Evolutionary conservation across 2,329 filamentous ascomycete genomes (phyloP), one percentile per base, ranked within the genome.

Genomic region (Trichoderma brevicompactum): DNA sequence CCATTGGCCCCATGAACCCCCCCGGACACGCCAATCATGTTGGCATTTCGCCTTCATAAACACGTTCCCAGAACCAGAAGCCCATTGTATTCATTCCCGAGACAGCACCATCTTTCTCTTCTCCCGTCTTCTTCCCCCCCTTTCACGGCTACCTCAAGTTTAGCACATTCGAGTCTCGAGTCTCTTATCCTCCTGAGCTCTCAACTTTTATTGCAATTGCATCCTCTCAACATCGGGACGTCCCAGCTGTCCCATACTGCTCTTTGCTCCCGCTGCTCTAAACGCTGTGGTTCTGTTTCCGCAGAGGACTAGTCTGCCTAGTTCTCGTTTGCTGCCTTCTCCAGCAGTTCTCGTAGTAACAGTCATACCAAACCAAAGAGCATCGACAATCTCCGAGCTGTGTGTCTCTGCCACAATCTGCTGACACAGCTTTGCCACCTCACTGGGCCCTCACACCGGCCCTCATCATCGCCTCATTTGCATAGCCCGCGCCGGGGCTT

Each of bases 1-100:
- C 58, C 38, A 76, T 77, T 78, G 76, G 76, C 73, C 70, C 68
- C 70, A 65, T 68, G 69, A 67, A 53, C 68, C 68, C 73, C 34
- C 55, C 72, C 70, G 66, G 69, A 66, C 72, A 70, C 71, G 71
- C 76, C 76, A 78, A 78, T 77, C 75, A 77, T 70, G 74, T 69
- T 67, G 66, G 60, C 66, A 56, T 56, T 66, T 66, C 70, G 67
- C 67, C 65, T 71, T 71, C 69, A 69, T 73, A 74, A 73, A 74
- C 71, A 72, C 65, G 66, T 69, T 69, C 65, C 65, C 64, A 68
- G 67, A 67, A 69, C 46, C 36, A n/a, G 44, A 60, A 49, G 67
- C 66, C 61, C 69, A 66, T 69, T 67, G 69, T 70, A 63, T 62
- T 64, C 65, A 68, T 68, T 69, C 69, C 73, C 69, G 70, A 74